Evolutionary conservation across 164 flowering plant genomes (phyloP).

Genomic region (Echeveria elegans): DNA sequence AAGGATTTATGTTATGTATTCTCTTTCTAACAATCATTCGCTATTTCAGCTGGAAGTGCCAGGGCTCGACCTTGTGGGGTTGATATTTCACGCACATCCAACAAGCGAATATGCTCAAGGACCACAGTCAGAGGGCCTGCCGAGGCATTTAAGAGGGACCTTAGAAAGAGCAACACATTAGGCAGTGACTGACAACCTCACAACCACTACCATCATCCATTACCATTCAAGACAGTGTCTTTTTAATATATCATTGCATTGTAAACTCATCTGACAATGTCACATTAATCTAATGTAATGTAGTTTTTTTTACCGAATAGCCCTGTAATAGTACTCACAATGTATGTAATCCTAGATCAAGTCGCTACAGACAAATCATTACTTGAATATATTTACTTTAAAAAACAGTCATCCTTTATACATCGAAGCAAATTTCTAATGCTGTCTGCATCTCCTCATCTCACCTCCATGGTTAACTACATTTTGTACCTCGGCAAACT

Average conservation of each 20-base stretch:
- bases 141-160: constrained; percentile 75
- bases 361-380: background rate
- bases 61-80: constrained; percentile 48
- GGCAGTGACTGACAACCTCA: background rate
- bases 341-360: background rate
- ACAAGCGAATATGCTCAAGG: constrained; percentile 55
- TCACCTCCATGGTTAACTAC: too few relatives aligned
- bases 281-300: background rate
- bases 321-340: too few relatives aligned
- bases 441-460: too few relatives aligned
- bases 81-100: constrained; percentile 54
- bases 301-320: too few relatives aligned
- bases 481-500: too few relatives aligned
- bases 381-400: too few relatives aligned
- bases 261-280: background rate
- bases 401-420: too few relatives aligned
- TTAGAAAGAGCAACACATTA: constrained; percentile 51
- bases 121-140: constrained; percentile 66
- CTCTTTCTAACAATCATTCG: too few relatives aligned
- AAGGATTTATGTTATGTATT: background rate
- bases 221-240: background rate
- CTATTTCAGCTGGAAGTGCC: constrained; percentile 10
- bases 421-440: too few relatives aligned
- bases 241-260: background rate
- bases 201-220: background rate